Base-by-base conservation (phyloP, 2,329 filamentous ascomycete species). In the Tolypocladium nubicola region DNA sequence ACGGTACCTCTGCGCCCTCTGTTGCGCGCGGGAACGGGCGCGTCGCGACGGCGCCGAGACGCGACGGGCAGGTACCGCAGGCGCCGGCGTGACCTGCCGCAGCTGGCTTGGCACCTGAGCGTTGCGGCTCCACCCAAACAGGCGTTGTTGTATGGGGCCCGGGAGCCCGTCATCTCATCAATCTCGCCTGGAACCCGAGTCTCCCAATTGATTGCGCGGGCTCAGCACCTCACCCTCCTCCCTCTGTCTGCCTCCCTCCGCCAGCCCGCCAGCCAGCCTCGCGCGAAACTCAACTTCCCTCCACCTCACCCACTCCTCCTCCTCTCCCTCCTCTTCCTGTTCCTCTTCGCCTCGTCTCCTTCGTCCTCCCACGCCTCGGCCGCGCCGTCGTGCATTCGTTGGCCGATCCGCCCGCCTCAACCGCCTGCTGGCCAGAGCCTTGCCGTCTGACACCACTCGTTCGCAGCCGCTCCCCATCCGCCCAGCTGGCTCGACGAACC, bases 161-260 rank as follows among this genome's bases (percentile, higher is more conserved):
- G 54, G 56, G 21, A 58, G 53, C 55, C 57, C 54, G 56, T 60
- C 55, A 62, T 60, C 62, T 64, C 62, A 59, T 62, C 65, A 68
- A 67, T 67, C 64, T 68, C 61, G 62, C 62, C 59, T 57, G 57
- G 53, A 59, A 56, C 47, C 52, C 57, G 55, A 59, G 59, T 55
- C 59, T 30, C 26, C 26, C 37, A 52, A 21, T 26, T 19, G n/a
- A 21, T 21, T 37, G 40, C 41, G 53, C 45, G 7, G 47, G 47
- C 53, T 33, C 55, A 37, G 39, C 21, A 43, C 40, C 40, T 37
- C 53, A 26, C n/a, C 40, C 40, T 39, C 53, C 16, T 9, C 14
- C 23, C 14, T 40, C 43, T 30, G 23, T 19, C 45, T 11, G 23
- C 26, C 47, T 33, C 45, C 45, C 9, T 35, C 47, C 19, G 10